Evolutionary conservation across 306 rosid genomes (phyloP), one percentile per base, ranked within the genome.

Genomic region (Prunus davidiana): DNA sequence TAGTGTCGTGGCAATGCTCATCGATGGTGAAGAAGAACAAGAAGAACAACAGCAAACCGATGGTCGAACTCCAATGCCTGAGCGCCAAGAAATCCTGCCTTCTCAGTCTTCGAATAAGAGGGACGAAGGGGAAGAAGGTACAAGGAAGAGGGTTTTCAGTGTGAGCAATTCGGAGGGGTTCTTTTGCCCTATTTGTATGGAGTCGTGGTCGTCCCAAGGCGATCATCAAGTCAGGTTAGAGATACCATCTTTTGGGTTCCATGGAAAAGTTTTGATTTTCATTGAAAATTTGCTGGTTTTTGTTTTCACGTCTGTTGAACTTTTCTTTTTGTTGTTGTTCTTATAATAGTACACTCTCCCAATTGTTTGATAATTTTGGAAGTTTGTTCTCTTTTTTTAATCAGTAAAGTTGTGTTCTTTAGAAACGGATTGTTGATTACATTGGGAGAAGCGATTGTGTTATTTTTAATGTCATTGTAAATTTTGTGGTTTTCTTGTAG

Each of bases 181-280:
- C 30, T n/a, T 32, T 67, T 67, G 71, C 30, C 19, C 71, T 43
- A 67, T 67, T 19, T 67, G 71, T 20, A 67, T 67, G 47, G 71
- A 67, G 50, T 18, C 71, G 14, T 67, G 71, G 71, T 15, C 22
- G n/a, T 67, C 54, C 11, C 54, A 43, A 43, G 71, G 71, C 30
- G 19, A 46, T 46, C 71, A 67, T 67, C 71, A 67, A 67, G 50
- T 67, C 54, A 41, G 71, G 71, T 67, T 43, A 20, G 71, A 67
- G 15, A 64, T 63, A 63, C 67, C 45, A 15, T 63, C 45, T 63
- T 63, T 14, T 28, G 30, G 69, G 7, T 67, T 43, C 22, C 12
- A 3, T 22, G 3, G 14, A 9, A n/a, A 65, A 0, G 9, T 41
- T 41, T n/a, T n/a, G 3, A 6, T 56, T 56, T 56, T 56, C 62